Evolutionary conservation across 2,329 filamentous ascomycete genomes (phyloP), one percentile per base, ranked within the genome.

Genomic region (Stenocarpella maydis): DNA sequence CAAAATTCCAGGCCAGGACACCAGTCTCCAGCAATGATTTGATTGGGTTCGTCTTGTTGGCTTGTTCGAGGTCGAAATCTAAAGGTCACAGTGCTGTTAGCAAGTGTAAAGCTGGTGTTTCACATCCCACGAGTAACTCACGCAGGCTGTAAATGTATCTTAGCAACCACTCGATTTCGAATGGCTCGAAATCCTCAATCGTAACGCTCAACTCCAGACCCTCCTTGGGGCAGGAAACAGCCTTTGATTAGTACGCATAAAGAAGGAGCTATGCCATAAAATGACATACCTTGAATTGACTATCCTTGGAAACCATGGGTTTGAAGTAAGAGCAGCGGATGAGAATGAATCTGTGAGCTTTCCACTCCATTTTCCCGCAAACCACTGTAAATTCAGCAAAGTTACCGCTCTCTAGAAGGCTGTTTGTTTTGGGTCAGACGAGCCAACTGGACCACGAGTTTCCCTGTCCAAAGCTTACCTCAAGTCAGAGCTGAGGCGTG

Each of bases 371-470:
- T 31, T 10, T 5, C 7, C 37, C 64, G 24, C 50, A 67, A 1
- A 67, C 24, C 4, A 58, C 39, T 4, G 64, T 67, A 26, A 47
- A 67, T 8, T 58, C 64, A 9, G 64, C 26, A n/a, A 65, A 41
- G 2, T 12, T 2, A 8, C 61, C 61, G 9, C 6, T 65, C 21
- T 52, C 61, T 4, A 65, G 47, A 15, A 65, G 12, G 2, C 61
- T 65, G 34, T 39, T 3, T 28, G 15, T n/a, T 12, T 1, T 41
- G 34, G 9, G 34, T 37, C 34, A 37, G 34, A 37, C 10, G 6
- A 37, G 5, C 7, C 9, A 12, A 37, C 34, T 37, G 10, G 6
- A 37, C 2, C 34, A 37, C 34, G 34, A 37, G 34, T 37, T 10
- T 9, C 4, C 5, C 3, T n/a, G 31, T 3, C 5, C 3, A 2